Percentiles rank a stretch among this genome's conserved stretches.
phyloP scores from a whole-genome alignment of 192 early-diverging fungal genomes.

The Backusella tuberculispora region DNA sequence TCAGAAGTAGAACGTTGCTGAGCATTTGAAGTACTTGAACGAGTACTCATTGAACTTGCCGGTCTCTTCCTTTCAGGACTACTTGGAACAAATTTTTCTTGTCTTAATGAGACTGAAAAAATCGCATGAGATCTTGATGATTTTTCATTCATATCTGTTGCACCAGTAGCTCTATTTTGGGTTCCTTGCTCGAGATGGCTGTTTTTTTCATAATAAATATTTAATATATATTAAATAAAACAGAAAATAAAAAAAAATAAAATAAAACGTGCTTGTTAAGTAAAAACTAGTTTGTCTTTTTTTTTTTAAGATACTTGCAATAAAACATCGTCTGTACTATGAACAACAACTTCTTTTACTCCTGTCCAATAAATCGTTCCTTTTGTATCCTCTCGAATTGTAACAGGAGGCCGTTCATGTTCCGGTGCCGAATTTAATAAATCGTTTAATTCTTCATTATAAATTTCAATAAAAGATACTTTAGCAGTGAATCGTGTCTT shows the following conservation, averaged over 20 bases:
- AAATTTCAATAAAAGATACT: constrained; percentile 93
- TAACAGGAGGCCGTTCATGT: constrained; percentile 62
- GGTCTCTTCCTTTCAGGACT: constrained; percentile 27
- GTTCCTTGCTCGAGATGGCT: constrained; percentile 64
- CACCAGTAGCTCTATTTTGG: constrained; percentile 71
- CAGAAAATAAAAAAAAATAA: constrained; percentile 2
- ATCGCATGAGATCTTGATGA: constrained; percentile 98
- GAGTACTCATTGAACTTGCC: constrained; percentile 15
- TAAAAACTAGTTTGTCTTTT: neutral
- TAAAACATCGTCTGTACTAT: constrained; percentile 70
- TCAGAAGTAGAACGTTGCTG: constrained; percentile 24
- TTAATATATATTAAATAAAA: neutral
- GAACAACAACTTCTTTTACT: constrained; percentile 76
- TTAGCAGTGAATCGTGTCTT: constrained; percentile 46
- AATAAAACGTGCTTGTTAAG: constrained; percentile 1
- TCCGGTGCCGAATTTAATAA: constrained; percentile 67
- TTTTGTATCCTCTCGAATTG: constrained; percentile 80
- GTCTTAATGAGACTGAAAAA: constrained; percentile 87
- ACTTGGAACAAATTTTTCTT: constrained; percentile 58
- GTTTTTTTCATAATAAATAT: neutral
- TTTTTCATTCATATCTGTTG: constrained; percentile 95
- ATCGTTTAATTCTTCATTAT: constrained; percentile 96
- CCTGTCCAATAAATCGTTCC: constrained; percentile 87
- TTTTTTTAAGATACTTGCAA: constrained; percentile 41
- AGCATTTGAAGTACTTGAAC: neutral